Base-by-base conservation (phyloP, 176 grass and related monocot species). In the Luzula sylvatica region DNA sequence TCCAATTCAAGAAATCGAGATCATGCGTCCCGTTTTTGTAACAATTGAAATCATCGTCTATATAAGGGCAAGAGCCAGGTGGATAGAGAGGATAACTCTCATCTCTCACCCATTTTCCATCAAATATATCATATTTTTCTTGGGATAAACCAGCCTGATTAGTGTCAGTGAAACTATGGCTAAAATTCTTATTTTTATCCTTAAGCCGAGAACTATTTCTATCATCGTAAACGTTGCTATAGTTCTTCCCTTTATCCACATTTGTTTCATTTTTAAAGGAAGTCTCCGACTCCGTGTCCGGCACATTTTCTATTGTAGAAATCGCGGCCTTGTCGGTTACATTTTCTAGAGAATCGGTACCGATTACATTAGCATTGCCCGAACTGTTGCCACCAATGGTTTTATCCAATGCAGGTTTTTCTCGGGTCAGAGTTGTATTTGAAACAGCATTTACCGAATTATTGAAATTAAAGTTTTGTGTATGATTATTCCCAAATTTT, bases 41-140 rank as follows among this genome's bases (percentile, higher is more conserved):
- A 69, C 85, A 98, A 67, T 90, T 82, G 71, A 83, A 98, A 70
- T 82, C 92, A 32, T 63, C 71, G 67, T 90, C 83, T 16, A 86
- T 73, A 65, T 67, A 67, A 1, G 67, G 32, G 54, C 83, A 95
- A 11, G 80, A 95, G 48, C 18, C 66, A 5, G 85, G 69, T 52
- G 72, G 75, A 65, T 79, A 90, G 53, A 56, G 46, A 2, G 65
- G 50, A 40, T 58, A 58, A 17, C 39, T 44, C 52, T 86, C 85
- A 55, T 89, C 92, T 70, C 67, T 76, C 60, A 90, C 81, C 92
- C 92, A 98, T 35, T 70, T 46, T 7, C 92, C 85, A 52, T 44
- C 50, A 56, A 80, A 89, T 65, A 89, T 64, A 43, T 96, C 81
- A 47, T 84, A 89, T 21, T 26, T 42, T 20, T 29, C 39, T 15